These are phyloP conservation scores for Exophiala lecanii-corni DNA, from an alignment of 2,329 filamentous ascomycete species.

Conservation along the genomic window DNA sequence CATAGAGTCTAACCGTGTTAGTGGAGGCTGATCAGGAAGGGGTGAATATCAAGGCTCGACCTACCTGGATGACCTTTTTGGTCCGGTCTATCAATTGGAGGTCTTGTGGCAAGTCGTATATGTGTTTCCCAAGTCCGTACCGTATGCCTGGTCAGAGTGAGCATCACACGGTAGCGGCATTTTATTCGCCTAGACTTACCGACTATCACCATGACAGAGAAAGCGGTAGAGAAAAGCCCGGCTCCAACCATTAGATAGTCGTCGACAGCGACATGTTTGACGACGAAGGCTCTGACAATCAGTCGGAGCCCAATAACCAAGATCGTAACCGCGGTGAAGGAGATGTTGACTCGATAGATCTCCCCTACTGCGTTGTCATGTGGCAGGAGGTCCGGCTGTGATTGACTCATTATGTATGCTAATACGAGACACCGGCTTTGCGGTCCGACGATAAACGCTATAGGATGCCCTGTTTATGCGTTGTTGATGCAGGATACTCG, in stretches of 20 bases:
- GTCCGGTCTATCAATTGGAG: conserved; percentile 18
- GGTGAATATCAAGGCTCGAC: conserved; percentile 3
- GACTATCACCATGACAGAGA: conserved; percentile 22
- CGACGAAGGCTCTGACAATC: conserved; percentile 19
- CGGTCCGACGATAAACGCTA: neutral
- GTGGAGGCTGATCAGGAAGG: neutral
- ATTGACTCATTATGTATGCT: conserved; percentile 15
- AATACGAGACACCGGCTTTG: neutral
- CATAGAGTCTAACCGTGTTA: conserved; percentile 35
- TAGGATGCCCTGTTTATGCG: neutral
- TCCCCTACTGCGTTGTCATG: conserved; percentile 20
- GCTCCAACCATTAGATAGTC: conserved; percentile 24
- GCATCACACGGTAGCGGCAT: neutral
- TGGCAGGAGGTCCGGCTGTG: conserved; percentile 13
- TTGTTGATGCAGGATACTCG: neutral
- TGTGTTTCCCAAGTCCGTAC: conserved; percentile 32
- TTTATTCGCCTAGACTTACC: conserved; percentile 9
- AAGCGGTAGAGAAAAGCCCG: conserved; percentile 19
- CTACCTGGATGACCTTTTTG: conserved; percentile 25
- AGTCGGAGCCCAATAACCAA: conserved; percentile 19
- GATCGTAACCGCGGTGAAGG: conserved; percentile 21
- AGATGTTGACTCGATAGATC: conserved; percentile 19
- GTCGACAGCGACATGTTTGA: conserved; percentile 23
- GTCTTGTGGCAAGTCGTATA: conserved; percentile 27
- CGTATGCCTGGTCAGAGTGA: conserved; percentile 11